Base-by-base conservation (phyloP, 768 basidiomycete species). In the Hygrocybe coccinea region DNA sequence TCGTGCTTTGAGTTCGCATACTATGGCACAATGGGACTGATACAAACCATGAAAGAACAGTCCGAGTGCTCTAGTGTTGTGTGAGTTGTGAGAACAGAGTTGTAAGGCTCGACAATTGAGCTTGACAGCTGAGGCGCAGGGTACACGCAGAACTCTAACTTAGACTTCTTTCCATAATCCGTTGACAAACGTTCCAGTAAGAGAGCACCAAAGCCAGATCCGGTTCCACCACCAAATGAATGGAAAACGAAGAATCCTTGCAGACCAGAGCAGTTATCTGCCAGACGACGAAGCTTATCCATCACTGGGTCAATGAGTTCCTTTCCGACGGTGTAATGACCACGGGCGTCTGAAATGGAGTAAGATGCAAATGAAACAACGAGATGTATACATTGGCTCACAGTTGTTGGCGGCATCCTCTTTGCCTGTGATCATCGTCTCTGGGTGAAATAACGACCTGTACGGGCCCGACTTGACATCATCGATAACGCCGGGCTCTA, bases 161-260 rank as follows among this genome's bases (percentile, higher is more conserved):
- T 97, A 54, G 91, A 94, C 77, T 97, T 99, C 77, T 97, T 99
- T 70, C 95, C 95, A 64, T 97, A 99, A 72, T 99, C 95, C 56
- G 88, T 89, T 15, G 95, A 95, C 51, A 99, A 85, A 62, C 90
- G 86, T 76, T 98, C 95, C 57, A 99, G 85, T 51, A 98, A 83
- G 62, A 98, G 84, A 50, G 95, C 94, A 65, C 95, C 95, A 69
- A 99, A 95, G 61, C 95, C 95, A 56, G 95, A 99, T 59, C 95
- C 95, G 60, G 95, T 98, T 74, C 95, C 95, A 67, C 95, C 95
- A 71, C 95, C 95, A 72, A 99, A 98, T 48, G 95, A 99, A 79
- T 97, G 95, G 86, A 98, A 98, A 64, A 97, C 93, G 70, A 98
- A 98, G 81, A 98, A 99, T 59, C 95, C 95, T 73, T 98, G 95